A percentile compares a stretch with the other conserved stretches of the same genome.
These are phyloP conservation scores for Paraphaeosphaeria sporulosa DNA, from an alignment of 2,329 filamentous ascomycete genomes.

Conservation along the genomic window DNA sequence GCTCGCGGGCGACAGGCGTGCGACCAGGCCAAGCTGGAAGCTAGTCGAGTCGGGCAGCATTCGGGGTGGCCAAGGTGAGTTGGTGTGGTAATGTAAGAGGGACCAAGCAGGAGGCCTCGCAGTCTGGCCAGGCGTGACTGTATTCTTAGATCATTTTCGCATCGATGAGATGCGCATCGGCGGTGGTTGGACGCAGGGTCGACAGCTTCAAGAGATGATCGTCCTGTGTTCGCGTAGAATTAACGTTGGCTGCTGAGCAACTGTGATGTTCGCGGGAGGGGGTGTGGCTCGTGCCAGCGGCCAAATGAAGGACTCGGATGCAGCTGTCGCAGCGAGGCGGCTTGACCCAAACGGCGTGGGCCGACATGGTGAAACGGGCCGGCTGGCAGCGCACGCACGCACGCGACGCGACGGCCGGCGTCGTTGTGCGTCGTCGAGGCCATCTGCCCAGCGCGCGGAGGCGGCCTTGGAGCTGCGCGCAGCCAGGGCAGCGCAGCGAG, in stretches of 20 bases:
- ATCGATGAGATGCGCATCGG: background rate
- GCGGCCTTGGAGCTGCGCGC: background rate
- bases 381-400: background rate
- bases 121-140: constrained; percentile 11
- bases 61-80: constrained; percentile 18
- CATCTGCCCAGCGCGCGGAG: constrained; percentile 6
- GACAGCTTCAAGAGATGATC: background rate
- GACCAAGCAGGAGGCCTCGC: constrained; percentile 20
- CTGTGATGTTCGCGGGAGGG: background rate
- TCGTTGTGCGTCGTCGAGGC: background rate
- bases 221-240: background rate
- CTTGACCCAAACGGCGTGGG: constrained; percentile 13
- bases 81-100: no score
- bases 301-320: constrained; percentile 3
- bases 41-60: constrained; percentile 4
- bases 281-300: background rate
- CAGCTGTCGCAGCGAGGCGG: no score
- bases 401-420: constrained; percentile 1
- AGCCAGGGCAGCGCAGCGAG: background rate
- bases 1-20: background rate
- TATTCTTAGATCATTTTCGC: constrained; percentile 13
- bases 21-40: constrained; percentile 8
- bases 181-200: background rate
- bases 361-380: no score
- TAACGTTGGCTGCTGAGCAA: background rate